phyloP scores from a whole-genome alignment of 768 basidiomycete genomes.

The Termitomyces sp. region DNA sequence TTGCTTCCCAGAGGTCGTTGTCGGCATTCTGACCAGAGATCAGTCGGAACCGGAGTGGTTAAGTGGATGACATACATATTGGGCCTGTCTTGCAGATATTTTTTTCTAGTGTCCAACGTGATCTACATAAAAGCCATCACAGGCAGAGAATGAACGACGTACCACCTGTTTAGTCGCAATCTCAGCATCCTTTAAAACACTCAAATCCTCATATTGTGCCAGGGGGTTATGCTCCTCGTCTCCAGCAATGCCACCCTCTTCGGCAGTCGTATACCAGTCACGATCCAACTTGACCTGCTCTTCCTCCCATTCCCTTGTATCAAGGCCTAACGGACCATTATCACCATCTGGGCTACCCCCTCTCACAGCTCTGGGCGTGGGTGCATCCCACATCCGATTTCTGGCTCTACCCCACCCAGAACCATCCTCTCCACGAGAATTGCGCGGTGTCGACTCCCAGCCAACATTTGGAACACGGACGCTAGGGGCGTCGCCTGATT shows the following conservation, averaged over 20 bases:
- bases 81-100: constrained; percentile 91
- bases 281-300: constrained; percentile 90
- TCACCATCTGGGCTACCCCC: constrained; percentile 70
- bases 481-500: constrained; percentile 58
- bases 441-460: constrained; percentile 91
- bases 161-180: constrained; percentile 75
- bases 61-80: constrained; percentile 65
- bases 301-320: constrained; percentile 94
- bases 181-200: constrained; percentile 63
- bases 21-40: constrained; percentile 75
- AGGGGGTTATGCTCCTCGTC: constrained; percentile 94
- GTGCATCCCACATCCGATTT: constrained; percentile 73
- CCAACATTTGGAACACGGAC: constrained; percentile 88
- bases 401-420: constrained; percentile 61
- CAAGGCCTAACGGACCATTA: constrained; percentile 58
- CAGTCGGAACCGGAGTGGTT: neutral
- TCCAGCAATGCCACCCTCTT: constrained; percentile 80
- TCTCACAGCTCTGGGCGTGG: constrained; percentile 68
- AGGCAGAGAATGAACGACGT: constrained; percentile 20
- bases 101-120: constrained; percentile 51
- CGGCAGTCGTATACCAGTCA: constrained; percentile 95
- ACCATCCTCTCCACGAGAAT: constrained; percentile 48
- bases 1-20: constrained; percentile 98
- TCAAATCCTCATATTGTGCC: constrained; percentile 88
- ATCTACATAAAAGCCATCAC: constrained; percentile 9